Percentiles rank a stretch among this genome's conserved stretches.
Evolutionary conservation across 192 early-diverging fungal genomes (phyloP).

Genomic region (Backusella australiensis): DNA sequence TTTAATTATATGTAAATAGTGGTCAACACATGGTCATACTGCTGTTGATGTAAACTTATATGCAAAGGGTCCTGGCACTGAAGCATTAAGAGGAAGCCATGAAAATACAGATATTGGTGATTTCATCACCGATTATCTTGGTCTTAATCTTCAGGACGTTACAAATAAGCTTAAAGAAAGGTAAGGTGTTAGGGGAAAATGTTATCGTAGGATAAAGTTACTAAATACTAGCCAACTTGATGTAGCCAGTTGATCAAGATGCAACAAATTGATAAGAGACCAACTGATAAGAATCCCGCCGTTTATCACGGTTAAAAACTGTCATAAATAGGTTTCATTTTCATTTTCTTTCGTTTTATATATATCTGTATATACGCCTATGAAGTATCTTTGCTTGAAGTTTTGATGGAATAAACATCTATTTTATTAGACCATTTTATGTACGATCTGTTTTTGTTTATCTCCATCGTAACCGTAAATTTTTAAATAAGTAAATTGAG

Average conservation of each 20-base stretch:
- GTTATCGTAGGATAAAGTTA: neutral
- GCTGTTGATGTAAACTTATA: slow-evolving; percentile 90
- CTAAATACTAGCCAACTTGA: neutral
- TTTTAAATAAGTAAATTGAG: neutral
- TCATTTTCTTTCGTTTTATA: neutral
- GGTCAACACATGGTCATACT: slow-evolving; percentile 91
- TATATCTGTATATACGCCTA: neutral
- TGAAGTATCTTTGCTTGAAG: neutral
- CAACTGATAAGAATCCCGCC: neutral
- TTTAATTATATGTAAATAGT: slow-evolving; percentile 25
- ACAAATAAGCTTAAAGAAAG: slow-evolving; percentile 40
- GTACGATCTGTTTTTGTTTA: neutral
- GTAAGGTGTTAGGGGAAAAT: neutral
- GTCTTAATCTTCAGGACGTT: slow-evolving; percentile 45
- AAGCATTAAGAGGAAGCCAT: slow-evolving; percentile 53
- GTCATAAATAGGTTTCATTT: neutral
- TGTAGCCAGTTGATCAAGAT: neutral
- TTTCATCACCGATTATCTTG: slow-evolving; percentile 52
- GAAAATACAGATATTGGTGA: slow-evolving; percentile 70
- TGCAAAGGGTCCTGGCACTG: slow-evolving; percentile 48
- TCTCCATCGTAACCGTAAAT: neutral
- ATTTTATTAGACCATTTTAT: neutral
- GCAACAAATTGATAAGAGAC: neutral
- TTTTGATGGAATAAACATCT: neutral
- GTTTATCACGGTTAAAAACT: neutral